These are phyloP conservation scores for Wickerhamomyces hampshirensis DNA, from an alignment of 805 yeast species.

Conservation along the genomic window DNA sequence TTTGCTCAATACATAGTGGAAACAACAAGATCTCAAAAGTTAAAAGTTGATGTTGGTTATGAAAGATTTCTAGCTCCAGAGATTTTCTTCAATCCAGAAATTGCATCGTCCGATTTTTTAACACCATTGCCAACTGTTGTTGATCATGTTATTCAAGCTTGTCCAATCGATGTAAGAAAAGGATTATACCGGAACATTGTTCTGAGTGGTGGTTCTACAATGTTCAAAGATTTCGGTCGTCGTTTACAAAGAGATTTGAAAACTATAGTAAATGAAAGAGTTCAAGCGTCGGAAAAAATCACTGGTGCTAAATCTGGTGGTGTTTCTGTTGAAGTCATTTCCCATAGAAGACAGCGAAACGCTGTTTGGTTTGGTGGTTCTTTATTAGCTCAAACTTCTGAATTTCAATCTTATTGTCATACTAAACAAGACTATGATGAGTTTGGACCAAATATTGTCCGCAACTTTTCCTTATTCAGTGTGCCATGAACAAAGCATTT, in stretches of 20 bases:
- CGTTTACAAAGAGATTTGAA: slow-evolving; percentile 94
- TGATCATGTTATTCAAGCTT: slow-evolving; percentile 88
- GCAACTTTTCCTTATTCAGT: slow-evolving; percentile 92
- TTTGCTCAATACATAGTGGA: slow-evolving; percentile 92
- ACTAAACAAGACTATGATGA: slow-evolving; percentile 97
- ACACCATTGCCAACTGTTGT: slow-evolving; percentile 97
- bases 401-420: slow-evolving; percentile 93
- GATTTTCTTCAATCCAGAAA: slow-evolving; percentile 96
- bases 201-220: slow-evolving; percentile 94
- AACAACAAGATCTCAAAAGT: slow-evolving; percentile 53
- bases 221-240: slow-evolving; percentile 98
- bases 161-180: slow-evolving; percentile 97
- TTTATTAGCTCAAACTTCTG: slow-evolving; percentile 92
- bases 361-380: slow-evolving; percentile 99
- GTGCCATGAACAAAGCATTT: slow-evolving; percentile 64
- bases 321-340: slow-evolving; percentile 93
- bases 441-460: slow-evolving; percentile 94
- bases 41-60: slow-evolving; percentile 88
- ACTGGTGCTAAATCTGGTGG: slow-evolving; percentile 78
- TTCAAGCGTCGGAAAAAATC: slow-evolving; percentile 70
- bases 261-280: slow-evolving; percentile 82
- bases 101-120: slow-evolving; percentile 88
- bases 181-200: slow-evolving; percentile 94
- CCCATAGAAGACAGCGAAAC: slow-evolving; percentile 95
- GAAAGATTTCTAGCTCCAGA: slow-evolving; percentile 99